Base-by-base conservation (phyloP, 768 basidiomycete genomes). In the Boletellus sp. region DNA sequence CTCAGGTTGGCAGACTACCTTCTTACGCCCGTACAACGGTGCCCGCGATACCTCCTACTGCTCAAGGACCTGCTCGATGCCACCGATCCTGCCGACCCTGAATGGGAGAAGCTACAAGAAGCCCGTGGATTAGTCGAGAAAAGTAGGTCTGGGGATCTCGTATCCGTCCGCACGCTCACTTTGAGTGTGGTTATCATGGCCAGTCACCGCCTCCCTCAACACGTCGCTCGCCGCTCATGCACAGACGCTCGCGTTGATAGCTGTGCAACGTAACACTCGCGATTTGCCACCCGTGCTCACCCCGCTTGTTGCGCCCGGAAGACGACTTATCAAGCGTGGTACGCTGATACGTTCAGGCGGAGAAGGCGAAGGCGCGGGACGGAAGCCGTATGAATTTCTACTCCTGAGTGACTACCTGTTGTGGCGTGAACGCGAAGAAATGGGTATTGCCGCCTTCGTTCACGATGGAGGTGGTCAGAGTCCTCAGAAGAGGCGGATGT, bases 1-100 rank as follows among this genome's bases (percentile, higher is more conserved):
- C 76, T 94, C 42, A 84, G 84, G 58, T 72, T 94, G 26, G 76
- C 85, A 8, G 89, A 92, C 61, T 94, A 91, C 84, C 77, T 94
- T 10, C 74, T 94, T 47, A 89, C 88, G 3, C 83, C 91, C 42
- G 85, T 94, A 7, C 91, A 94, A 66, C 78, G 91, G 48, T 92
- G 90, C 65, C 92, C 92, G 4, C 78, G 92, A 48, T 94, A 94
- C 63, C 76, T 92, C 8, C 76, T 94, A 11, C 72, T 94, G 11
- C 77, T 94, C 45, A 90, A 84, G 66, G 91, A 94, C 62, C 75
- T 94, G 33, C 80, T 90, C 32, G 65, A 67, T n/a, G 79, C 81
- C 51, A 89, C 85, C 15, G 76, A 78, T 33, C 68, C 72, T 4
- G 80, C 81, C 3, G 84, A 87, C 52, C 73, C 77, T n/a, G 91